phyloP scores from a whole-genome alignment of 352 stramenopile species.

The Globisporangium canariense region DNA sequence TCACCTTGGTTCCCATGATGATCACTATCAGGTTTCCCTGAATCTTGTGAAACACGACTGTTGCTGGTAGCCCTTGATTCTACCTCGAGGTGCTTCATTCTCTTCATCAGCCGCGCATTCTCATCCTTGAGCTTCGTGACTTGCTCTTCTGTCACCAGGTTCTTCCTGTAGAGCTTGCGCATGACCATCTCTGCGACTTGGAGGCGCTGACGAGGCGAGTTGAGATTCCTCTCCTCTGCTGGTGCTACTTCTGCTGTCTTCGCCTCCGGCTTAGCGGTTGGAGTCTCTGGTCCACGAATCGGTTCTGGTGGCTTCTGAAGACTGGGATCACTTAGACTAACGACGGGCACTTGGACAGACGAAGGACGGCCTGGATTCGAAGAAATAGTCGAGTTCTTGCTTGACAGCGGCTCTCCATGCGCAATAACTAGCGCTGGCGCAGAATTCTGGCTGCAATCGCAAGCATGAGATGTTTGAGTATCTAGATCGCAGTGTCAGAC shows the following conservation, averaged over 20 bases:
- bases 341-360: background rate
- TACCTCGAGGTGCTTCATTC: conserved; percentile 16
- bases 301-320: background rate
- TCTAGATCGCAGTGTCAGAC: too few species aligned
- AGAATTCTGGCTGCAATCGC: conserved; percentile 22
- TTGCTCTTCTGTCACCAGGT: conserved; percentile 36
- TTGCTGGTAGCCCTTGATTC: background rate
- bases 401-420: background rate
- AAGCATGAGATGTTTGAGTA: background rate
- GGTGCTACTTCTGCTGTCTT: background rate
- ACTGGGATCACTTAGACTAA: background rate
- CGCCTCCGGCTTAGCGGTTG: background rate
- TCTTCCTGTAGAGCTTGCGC: conserved; percentile 57
- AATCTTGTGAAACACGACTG: background rate
- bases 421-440: conserved; percentile 16
- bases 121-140: conserved; percentile 23
- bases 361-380: background rate
- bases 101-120: conserved; percentile 19
- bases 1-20: background rate
- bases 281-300: background rate
- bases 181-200: conserved; percentile 59
- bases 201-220: conserved; percentile 41
- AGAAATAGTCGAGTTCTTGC: background rate
- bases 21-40: background rate
- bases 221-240: conserved; percentile 17